These are phyloP conservation scores for Cladobotryum mycophilum DNA, from an alignment of 2,329 filamentous ascomycete species.

Conservation along the genomic window DNA sequence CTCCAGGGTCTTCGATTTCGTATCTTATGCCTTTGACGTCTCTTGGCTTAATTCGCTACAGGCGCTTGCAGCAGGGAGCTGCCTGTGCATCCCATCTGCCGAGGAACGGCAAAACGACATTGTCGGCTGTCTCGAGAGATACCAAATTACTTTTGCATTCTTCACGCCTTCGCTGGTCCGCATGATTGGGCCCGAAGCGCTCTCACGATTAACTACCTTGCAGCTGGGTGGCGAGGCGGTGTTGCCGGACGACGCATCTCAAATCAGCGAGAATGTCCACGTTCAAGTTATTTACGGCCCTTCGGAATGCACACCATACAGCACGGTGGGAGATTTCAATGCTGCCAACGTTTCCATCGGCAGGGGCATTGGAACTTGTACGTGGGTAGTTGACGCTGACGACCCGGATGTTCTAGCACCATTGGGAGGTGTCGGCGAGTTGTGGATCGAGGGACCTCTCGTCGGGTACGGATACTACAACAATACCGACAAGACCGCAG, in stretches of 20 bases:
- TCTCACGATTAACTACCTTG: too few species aligned
- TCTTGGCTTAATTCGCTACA: too few species aligned
- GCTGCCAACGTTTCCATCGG: neutral
- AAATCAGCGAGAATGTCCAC: neutral
- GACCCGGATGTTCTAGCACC: neutral
- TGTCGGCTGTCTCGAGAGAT: too few species aligned
- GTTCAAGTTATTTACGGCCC: neutral
- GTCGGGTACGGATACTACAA: neutral
- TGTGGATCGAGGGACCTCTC: neutral
- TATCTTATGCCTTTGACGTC: slow-evolving; percentile 3
- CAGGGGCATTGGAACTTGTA: neutral
- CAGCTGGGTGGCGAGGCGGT: too few species aligned
- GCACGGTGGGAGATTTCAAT: too few species aligned
- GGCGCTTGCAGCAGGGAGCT: slow-evolving; percentile 40
- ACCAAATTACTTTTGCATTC: too few species aligned
- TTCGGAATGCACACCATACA: neutral
- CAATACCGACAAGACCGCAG: neutral
- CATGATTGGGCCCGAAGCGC: too few species aligned
- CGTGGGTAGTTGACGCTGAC: neutral
- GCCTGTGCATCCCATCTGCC: slow-evolving; percentile 40
- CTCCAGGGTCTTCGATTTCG: slow-evolving; percentile 14
- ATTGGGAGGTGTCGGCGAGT: neutral
- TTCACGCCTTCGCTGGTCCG: too few species aligned
- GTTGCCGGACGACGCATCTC: too few species aligned
- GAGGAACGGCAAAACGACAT: too few species aligned